phyloP scores from a whole-genome alignment of 768 basidiomycete genomes.

The Lactifluus hygrophoroides region DNA sequence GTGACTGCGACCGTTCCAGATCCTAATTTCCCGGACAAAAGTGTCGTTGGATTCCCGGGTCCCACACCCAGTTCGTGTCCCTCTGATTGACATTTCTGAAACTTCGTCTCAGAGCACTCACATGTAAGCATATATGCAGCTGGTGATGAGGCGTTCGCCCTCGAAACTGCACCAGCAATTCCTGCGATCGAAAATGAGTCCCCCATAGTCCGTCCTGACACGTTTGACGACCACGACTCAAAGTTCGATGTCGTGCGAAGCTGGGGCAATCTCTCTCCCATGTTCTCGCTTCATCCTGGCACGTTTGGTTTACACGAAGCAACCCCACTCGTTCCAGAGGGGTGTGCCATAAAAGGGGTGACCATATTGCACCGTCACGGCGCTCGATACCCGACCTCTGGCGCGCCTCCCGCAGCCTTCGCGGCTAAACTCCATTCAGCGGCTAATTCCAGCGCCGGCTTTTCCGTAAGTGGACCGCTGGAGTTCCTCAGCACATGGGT shows the following conservation, averaged over 20 bases:
- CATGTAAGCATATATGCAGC: slow-evolving; percentile 13
- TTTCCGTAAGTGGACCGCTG: slow-evolving; percentile 31
- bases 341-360: slow-evolving; percentile 40
- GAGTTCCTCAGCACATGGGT: slow-evolving; percentile 39
- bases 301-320: slow-evolving; percentile 41
- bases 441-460: slow-evolving; percentile 23
- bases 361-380: slow-evolving; percentile 36
- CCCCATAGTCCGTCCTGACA: slow-evolving; percentile 35
- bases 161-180: slow-evolving; percentile 31
- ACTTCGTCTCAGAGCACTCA: not conserved
- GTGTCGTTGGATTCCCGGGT: slow-evolving; percentile 39
- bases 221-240: slow-evolving; percentile 26
- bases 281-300: slow-evolving; percentile 39
- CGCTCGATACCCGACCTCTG: slow-evolving; percentile 35
- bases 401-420: slow-evolving; percentile 23
- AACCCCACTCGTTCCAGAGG: slow-evolving; percentile 37
- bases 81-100: not conserved
- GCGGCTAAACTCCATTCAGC: slow-evolving; percentile 23
- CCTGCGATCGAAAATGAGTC: slow-evolving; percentile 32
- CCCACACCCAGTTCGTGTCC: slow-evolving; percentile 37
- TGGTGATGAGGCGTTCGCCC: slow-evolving; percentile 25
- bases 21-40: slow-evolving; percentile 34
- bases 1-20: slow-evolving; percentile 28
- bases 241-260: slow-evolving; percentile 39
- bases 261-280: slow-evolving; percentile 44